Evolutionary conservation across 129 eudicot species (phyloP), one percentile per base, ranked within the genome.

Genomic region (Artemisia annua): DNA sequence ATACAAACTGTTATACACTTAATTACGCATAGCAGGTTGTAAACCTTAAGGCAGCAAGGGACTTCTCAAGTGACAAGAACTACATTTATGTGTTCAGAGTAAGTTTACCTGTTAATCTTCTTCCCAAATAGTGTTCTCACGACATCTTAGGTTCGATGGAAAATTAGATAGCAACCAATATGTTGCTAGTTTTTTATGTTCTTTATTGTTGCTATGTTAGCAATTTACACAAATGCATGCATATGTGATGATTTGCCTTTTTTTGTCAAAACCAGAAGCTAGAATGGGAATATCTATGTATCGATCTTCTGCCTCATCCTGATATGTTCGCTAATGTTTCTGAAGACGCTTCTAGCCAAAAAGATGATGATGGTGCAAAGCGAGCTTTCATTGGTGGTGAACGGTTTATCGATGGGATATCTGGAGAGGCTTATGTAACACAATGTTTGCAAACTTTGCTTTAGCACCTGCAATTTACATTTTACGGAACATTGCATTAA

Each of bases 371-470:
- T 85, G 97, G 97, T 28, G 98, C 89, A 76, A 92, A 89, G 48
- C 87, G 98, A 56, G 88, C 72, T 19, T 92, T 92, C 83, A 89
- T 92, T 84, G 98, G 98, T 17, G 98, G 98, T 55, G 95, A 92
- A 86, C 80, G 92, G 43, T 89, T 89, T 74, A 67, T 92, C 66
- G 96, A 89, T 82, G 96, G 96, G 79, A 72, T 92, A 79, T 87
- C 96, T 17, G 98, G 98, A 85, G 95, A 92, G 80, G 98, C 98
- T 85, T 75, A 87, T 89, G 98, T 92, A 92, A 87, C 79, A 84
- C 82, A 73, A 79, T 35, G 72, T 72, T 71, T 76, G 79, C 83
- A 63, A 58, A 78, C 66, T 83, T 80, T 80, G 44, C 64, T 66
- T 66, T 69, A 59, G 71, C 69, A 70, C 58, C 68, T 78, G 66